Evolutionary conservation across 2,329 filamentous ascomycete genomes (phyloP), one percentile per base, ranked within the genome.

Genomic region (Truncatella angustata): DNA sequence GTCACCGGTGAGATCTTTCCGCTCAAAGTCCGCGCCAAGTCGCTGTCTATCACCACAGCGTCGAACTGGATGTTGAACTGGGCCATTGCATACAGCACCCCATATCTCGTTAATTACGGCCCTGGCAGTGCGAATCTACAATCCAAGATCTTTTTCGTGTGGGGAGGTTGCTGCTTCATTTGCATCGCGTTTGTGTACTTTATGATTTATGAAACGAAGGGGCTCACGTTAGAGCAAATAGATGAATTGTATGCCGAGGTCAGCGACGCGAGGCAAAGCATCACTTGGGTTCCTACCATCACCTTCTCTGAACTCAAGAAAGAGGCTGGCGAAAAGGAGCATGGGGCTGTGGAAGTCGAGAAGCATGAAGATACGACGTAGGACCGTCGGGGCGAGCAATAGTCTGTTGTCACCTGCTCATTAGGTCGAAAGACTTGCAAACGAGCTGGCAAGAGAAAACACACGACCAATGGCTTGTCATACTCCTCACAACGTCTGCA

Each of bases 151-250:
- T 90, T 91, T 77, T 91, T 90, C 70, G 77, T 91, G 65, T 91
- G 87, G 87, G 87, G 87, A 55, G 84, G 70, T 5, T 80, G 79
- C 61, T 91, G 87, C 73, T 85, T 88, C 66, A 55, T 86, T 47
- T 87, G 85, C 67, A 87, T 90, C 57, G 73, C 84, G 11, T 90
- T 90, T 64, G 86, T 89, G n/a, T 88, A 82, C 66, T 86, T 87
- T 67, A 83, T 85, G 71, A 84, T 96, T 63, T 93, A 93, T 66
- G 91, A 94, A 76, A 96, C 91, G 53, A 95, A 95, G 78, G 89
- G 88, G 14, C 79, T 92, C 12, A 85, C 82, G 0, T 80, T 95
- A 21, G 91, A 96, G 70, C 82, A 95, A 70, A 85, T 96, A 52
- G 90, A 96, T 64, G 82, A 90, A 73, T 70, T 93, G 45, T 93